Evolutionary conservation across 441 rosid species (phyloP).

Genomic region (Dalechampia spathulata): DNA sequence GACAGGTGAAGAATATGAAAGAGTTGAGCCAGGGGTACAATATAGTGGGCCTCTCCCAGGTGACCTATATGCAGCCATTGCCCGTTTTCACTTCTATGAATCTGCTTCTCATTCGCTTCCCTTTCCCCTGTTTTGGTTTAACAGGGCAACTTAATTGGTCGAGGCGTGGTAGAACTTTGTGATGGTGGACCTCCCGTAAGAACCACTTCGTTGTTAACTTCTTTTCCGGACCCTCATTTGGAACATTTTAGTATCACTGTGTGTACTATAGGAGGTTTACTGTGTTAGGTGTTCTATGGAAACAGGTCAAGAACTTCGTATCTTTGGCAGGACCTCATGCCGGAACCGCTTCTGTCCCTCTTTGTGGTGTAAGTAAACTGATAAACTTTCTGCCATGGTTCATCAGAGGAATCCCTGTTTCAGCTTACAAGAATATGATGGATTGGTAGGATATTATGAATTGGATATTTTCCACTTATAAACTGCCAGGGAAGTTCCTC

Average conservation of each 20-base stretch:
- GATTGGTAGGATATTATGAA: background rate
- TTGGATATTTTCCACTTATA: background rate
- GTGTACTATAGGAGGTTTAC: background rate
- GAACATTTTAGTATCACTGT: too few species aligned
- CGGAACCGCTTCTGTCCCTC: constrained; percentile 84
- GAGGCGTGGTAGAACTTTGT: constrained; percentile 79
- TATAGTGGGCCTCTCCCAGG: constrained; percentile 83
- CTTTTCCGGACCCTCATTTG: background rate
- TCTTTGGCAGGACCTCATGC: constrained; percentile 94
- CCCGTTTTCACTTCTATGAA: background rate
- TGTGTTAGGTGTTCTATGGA: background rate
- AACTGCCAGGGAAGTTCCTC: background rate
- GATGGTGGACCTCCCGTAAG: constrained; percentile 75
- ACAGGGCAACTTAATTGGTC: constrained; percentile 86
- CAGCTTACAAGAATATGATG: background rate
- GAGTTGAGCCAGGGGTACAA: constrained; percentile 57
- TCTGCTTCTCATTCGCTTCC: background rate
- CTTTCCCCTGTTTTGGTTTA: constrained; percentile 8
- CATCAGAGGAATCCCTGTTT: background rate
- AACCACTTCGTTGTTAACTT: background rate
- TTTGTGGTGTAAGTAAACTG: constrained; percentile 57
- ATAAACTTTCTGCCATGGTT: background rate
- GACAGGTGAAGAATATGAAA: constrained; percentile 61
- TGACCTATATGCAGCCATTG: constrained; percentile 16
- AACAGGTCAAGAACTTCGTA: constrained; percentile 67